A percentile compares a stretch with the other conserved stretches of the same genome.
Conservation (phyloP, 225 moss, liverwort and hornwort genomes). For the Anthoceros angustus region DNA sequence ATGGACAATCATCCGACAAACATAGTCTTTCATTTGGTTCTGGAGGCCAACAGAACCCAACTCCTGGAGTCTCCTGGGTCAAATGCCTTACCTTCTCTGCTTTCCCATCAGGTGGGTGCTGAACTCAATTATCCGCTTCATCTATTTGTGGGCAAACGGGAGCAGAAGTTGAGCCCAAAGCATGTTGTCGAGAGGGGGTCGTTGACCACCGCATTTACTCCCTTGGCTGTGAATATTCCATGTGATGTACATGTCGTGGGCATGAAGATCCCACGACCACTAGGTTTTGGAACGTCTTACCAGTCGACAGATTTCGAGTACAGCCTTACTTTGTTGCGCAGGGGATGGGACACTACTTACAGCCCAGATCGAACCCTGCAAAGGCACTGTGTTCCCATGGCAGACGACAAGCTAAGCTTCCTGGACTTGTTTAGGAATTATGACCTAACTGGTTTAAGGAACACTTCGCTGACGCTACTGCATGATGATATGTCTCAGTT, state of each 20-base stretch:
- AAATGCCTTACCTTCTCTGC: conserved; percentile 45
- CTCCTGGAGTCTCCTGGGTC: conserved; percentile 6
- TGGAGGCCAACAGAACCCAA: conserved; percentile 43
- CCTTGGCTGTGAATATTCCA: conserved; percentile 43
- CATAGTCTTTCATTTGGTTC: conserved; percentile 63
- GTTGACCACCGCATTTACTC: conserved; percentile 25
- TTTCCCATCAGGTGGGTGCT: conserved; percentile 70
- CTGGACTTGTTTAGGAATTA: conserved; percentile 38
- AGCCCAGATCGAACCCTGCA: conserved; percentile 13
- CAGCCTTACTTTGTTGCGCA: conserved; percentile 54
- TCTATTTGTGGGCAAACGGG: conserved; percentile 51
- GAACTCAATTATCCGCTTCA: conserved; percentile 80
- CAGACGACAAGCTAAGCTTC: conserved; percentile 25
- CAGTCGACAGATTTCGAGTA: conserved; percentile 20
- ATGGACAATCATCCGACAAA: conserved; percentile 71
- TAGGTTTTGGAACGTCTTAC: conserved; percentile 10
- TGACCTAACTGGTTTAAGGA: conserved; percentile 23
- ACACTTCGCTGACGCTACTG: conserved; percentile 52
- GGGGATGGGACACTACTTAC: conserved; percentile 58
- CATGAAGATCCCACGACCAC: conserved; percentile 42
- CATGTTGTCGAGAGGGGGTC: conserved; percentile 15
- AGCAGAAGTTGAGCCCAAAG: conserved; percentile 37
- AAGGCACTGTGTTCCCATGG: conserved; percentile 23
- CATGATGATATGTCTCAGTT: conserved; percentile 35
- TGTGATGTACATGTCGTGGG: conserved; percentile 75